Evolutionary conservation across 2,329 filamentous ascomycete species (phyloP).

Genomic region (Didymella glomerata): DNA sequence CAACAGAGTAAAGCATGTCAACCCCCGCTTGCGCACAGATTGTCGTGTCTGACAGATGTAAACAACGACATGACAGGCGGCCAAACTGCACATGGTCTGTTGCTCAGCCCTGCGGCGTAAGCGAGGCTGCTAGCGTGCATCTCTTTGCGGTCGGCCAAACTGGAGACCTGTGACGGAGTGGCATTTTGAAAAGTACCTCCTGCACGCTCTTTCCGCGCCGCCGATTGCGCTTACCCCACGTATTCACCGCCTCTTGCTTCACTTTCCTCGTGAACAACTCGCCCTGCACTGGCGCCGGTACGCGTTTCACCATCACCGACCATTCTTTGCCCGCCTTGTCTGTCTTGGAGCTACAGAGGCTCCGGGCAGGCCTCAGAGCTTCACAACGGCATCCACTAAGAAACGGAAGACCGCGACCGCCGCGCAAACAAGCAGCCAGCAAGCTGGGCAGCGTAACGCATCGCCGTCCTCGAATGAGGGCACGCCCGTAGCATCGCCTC

Average conservation of each 20-base stretch:
- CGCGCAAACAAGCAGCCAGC: constrained; percentile 27
- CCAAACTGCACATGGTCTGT: constrained; percentile 3
- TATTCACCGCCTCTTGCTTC: constrained; percentile 21
- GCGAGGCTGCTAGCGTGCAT: constrained; percentile 20
- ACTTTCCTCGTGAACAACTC: constrained; percentile 14
- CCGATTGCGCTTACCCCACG: constrained; percentile 35
- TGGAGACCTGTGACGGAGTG: constrained; percentile 20
- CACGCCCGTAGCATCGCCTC: constrained; percentile 41
- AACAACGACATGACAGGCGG: constrained; percentile 4
- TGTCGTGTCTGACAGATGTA: background rate
- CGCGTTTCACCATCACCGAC: constrained; percentile 10
- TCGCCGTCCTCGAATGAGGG: constrained; percentile 48
- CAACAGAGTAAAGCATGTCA: background rate
- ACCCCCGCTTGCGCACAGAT: background rate
- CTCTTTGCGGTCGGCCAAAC: constrained; percentile 16
- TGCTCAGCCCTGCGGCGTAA: constrained; percentile 19
- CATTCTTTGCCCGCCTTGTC: constrained; percentile 26
- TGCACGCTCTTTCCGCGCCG: constrained; percentile 34
- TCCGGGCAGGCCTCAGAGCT: constrained; percentile 50
- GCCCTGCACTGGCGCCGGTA: constrained; percentile 31
- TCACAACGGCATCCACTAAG: constrained; percentile 56
- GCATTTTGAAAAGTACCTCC: constrained; percentile 28
- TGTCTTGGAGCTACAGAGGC: constrained; percentile 51
- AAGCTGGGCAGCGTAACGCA: constrained; percentile 19
- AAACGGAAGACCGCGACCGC: constrained; percentile 57